Evolutionary conservation across 495 filamentous ascomycete species (phyloP).

Genomic region (Penicillium steckii): DNA sequence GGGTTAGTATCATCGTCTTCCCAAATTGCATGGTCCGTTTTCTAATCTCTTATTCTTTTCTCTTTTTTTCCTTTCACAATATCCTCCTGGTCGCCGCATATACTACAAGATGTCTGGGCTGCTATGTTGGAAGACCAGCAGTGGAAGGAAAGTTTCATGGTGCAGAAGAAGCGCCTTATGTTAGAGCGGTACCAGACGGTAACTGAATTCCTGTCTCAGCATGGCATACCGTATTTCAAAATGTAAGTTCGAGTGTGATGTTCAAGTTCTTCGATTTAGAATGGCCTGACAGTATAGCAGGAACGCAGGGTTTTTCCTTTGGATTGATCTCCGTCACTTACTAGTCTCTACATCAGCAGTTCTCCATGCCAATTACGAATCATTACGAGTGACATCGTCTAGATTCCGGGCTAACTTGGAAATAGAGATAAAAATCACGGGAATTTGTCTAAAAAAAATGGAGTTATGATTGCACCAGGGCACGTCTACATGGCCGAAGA

Average conservation of each 20-base stretch:
- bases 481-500: slow-evolving; percentile 7
- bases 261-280: not conserved
- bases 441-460: slow-evolving; percentile 7
- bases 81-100: slow-evolving; percentile 38
- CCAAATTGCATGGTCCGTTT: no score
- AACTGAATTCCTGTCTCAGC: not conserved
- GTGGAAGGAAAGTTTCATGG: slow-evolving; percentile 27
- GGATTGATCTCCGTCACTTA: slow-evolving; percentile 44
- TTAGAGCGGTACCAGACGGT: slow-evolving; percentile 19
- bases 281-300: not conserved
- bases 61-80: slow-evolving; percentile 6
- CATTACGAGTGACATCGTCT: not conserved
- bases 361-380: not conserved
- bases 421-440: not conserved
- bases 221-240: not conserved
- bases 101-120: slow-evolving; percentile 35
- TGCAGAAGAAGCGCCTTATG: not conserved
- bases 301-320: slow-evolving; percentile 51
- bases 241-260: not conserved
- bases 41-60: not conserved
- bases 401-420: not conserved
- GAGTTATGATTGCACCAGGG: slow-evolving; percentile 13
- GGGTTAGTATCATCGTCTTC: no score
- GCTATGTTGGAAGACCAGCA: slow-evolving; percentile 38
- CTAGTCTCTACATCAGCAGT: slow-evolving; percentile 7